Evolutionary conservation across 2,329 filamentous ascomycete genomes (phyloP).

Genomic region (Cercospora sesami): DNA sequence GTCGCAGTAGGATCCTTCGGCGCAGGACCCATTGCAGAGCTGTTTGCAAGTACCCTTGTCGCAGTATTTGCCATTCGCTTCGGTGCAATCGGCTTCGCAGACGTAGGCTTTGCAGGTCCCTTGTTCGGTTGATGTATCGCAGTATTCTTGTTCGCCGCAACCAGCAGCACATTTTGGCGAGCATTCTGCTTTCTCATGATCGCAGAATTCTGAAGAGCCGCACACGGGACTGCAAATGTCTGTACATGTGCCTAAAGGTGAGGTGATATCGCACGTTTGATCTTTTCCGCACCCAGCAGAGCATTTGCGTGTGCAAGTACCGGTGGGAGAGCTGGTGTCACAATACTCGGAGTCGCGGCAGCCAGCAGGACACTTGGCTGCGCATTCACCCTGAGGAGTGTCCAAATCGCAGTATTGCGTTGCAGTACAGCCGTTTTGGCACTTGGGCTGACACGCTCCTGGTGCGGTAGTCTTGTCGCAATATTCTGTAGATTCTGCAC

Average conservation of each 20-base stretch:
- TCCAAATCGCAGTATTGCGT: background rate
- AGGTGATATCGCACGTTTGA: background rate
- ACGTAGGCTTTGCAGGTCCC: background rate
- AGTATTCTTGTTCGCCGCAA: background rate
- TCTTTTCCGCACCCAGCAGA: background rate
- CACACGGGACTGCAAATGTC: background rate
- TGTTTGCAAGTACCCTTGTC: background rate
- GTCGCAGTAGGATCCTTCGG: background rate
- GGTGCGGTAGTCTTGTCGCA: background rate
- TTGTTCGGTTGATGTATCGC: background rate
- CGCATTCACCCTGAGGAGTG: background rate
- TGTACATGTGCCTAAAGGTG: background rate
- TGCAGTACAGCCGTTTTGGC: background rate
- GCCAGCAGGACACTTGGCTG: background rate
- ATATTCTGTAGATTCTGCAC: background rate
- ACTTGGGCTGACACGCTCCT: background rate
- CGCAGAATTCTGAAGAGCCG: background rate
- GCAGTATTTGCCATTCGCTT: background rate
- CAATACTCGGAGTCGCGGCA: background rate
- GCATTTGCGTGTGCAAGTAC: background rate
- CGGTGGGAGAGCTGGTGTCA: background rate
- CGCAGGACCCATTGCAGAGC: background rate
- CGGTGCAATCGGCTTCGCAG: background rate
- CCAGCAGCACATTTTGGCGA: background rate
- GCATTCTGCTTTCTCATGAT: background rate